phyloP scores from a whole-genome alignment of 495 filamentous ascomycete species.

The Letharia lupina region DNA sequence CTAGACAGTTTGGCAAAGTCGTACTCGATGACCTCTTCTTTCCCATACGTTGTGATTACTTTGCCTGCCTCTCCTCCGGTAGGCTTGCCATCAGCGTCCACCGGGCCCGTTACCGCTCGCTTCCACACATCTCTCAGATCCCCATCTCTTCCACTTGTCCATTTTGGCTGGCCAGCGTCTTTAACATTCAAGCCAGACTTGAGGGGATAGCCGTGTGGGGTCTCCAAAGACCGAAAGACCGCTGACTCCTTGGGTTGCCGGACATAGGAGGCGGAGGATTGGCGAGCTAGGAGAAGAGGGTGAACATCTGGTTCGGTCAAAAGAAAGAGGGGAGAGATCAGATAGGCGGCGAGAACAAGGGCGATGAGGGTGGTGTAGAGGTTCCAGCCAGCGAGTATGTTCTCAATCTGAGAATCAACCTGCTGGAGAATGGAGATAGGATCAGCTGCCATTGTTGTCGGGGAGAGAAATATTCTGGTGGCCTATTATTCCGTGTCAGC shows the following conservation, averaged over 20 bases:
- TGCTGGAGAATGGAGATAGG: slow-evolving; percentile 25
- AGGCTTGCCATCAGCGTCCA: slow-evolving; percentile 49
- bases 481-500: neutral
- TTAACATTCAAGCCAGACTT: slow-evolving; percentile 77
- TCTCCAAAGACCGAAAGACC: slow-evolving; percentile 67
- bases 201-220: slow-evolving; percentile 78
- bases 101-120: slow-evolving; percentile 54
- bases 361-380: slow-evolving; percentile 58
- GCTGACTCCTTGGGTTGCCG: slow-evolving; percentile 78
- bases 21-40: slow-evolving; percentile 61
- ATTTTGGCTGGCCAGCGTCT: slow-evolving; percentile 71
- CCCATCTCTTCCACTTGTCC: slow-evolving; percentile 72
- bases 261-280: slow-evolving; percentile 67
- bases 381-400: slow-evolving; percentile 71
- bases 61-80: slow-evolving; percentile 59
- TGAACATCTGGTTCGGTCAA: slow-evolving; percentile 76
- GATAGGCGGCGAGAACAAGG: slow-evolving; percentile 48
- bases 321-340: slow-evolving; percentile 55
- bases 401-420: slow-evolving; percentile 60
- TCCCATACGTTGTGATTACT: slow-evolving; percentile 74
- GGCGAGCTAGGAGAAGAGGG: slow-evolving; percentile 79
- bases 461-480: neutral
- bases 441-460: slow-evolving; percentile 13
- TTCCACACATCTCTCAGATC: slow-evolving; percentile 93
- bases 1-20: slow-evolving; percentile 62